Percentiles rank a stretch among this genome's conserved stretches.
Evolutionary conservation across 2,329 filamentous ascomycete species (phyloP).

Genomic region (Fusarium proliferatum): DNA sequence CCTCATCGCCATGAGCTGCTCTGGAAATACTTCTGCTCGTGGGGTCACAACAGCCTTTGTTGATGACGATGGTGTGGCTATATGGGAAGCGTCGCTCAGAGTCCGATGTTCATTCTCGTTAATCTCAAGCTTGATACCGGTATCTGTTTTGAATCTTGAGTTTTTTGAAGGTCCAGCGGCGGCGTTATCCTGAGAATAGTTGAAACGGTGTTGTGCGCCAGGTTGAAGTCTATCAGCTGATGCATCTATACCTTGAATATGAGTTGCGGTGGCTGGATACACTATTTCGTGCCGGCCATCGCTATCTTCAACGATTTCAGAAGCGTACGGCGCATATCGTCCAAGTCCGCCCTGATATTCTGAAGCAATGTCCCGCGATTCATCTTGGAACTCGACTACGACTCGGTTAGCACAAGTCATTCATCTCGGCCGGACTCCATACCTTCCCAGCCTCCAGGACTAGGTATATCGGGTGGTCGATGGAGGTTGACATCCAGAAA

Average conservation of each 20-base stretch:
- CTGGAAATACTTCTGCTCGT: conserved; percentile 11
- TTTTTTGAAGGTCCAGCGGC: neutral
- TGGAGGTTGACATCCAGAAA: conserved; percentile 88
- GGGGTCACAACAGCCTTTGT: conserved; percentile 29
- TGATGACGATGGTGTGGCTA: conserved; percentile 41
- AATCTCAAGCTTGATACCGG: neutral
- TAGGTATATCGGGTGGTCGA: conserved; percentile 65
- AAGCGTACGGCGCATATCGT: conserved; percentile 68
- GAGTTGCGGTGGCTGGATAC: neutral
- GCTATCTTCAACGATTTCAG: neutral
- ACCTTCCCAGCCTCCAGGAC: conserved; percentile 42
- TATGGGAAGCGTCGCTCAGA: conserved; percentile 38
- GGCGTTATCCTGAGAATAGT: neutral
- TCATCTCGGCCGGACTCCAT: conserved; percentile 2
- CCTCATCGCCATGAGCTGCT: conserved; percentile 27
- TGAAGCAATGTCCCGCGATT: conserved; percentile 89
- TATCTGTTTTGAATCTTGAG: neutral
- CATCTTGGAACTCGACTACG: conserved; percentile 82
- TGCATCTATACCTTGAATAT: neutral
- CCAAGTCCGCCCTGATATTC: conserved; percentile 85
- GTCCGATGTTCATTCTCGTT: conserved; percentile 8
- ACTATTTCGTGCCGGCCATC: neutral
- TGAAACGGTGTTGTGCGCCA: neutral
- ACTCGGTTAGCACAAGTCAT: conserved; percentile 15
- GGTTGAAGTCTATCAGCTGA: neutral